Evolutionary conservation across 495 filamentous ascomycete genomes (phyloP).

Genomic region (Neurospora sp.): DNA sequence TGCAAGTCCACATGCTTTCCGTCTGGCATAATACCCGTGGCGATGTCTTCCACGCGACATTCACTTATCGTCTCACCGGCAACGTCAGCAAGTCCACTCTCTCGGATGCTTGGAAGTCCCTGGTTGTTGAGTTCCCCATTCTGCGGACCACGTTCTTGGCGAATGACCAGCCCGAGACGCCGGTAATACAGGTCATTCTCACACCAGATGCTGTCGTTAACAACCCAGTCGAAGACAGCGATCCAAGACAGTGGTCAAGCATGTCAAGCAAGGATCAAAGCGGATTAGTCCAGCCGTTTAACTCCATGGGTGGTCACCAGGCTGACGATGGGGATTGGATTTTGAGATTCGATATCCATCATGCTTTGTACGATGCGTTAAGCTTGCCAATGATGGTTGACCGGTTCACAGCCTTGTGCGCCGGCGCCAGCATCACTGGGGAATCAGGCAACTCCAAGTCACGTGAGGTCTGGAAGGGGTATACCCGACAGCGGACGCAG

Average conservation of each 20-base stretch:
- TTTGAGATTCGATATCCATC: conserved; percentile 48
- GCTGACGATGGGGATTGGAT: conserved; percentile 7
- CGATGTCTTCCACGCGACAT: conserved; percentile 52
- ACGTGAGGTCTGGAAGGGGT: conserved; percentile 13
- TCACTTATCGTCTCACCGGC: conserved; percentile 39
- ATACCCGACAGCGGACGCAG: conserved; percentile 4
- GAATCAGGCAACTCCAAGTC: background rate
- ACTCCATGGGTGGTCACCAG: conserved; percentile 2
- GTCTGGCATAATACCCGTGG: conserved; percentile 56
- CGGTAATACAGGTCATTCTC: conserved; percentile 41
- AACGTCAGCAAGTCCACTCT: conserved; percentile 26
- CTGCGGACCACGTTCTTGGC: conserved; percentile 53
- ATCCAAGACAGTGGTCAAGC: background rate
- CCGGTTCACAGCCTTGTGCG: conserved; percentile 18
- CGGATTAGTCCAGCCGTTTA: conserved; percentile 4
- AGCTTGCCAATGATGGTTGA: conserved; percentile 47
- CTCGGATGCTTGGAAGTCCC: conserved; percentile 42
- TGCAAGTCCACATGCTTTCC: conserved; percentile 62
- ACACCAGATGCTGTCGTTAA: background rate
- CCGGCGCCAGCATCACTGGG: background rate
- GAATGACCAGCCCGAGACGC: conserved; percentile 30
- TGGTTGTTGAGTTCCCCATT: conserved; percentile 45
- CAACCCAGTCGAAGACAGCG: background rate
- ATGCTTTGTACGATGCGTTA: conserved; percentile 71
- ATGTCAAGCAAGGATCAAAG: background rate